These are phyloP conservation scores for Pelargonium cotyledonis DNA, from an alignment of 441 rosid genomes.

Conservation along the genomic window DNA sequence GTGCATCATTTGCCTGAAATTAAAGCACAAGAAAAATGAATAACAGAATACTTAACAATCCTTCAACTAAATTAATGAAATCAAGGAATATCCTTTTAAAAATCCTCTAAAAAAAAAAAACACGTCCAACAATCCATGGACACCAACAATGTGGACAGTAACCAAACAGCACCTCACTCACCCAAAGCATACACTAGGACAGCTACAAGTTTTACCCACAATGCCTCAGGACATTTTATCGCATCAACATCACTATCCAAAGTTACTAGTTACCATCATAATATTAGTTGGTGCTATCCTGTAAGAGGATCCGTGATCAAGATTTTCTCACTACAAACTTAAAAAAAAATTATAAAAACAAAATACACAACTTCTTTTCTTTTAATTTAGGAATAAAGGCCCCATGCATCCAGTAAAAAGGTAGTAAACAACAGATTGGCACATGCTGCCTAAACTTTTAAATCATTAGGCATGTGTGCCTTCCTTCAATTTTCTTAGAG, in stretches of 20 bases:
- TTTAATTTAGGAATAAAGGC: no score
- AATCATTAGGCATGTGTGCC: no score
- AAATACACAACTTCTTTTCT: no score
- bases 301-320: no score
- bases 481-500: no score
- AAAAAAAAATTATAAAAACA: no score
- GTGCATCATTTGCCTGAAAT: slow-evolving; percentile 89
- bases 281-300: neutral
- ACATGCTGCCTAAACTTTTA: no score
- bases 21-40: slow-evolving; percentile 11
- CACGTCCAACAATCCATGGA: neutral
- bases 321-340: no score
- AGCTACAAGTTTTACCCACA: neutral
- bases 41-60: neutral
- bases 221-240: neutral
- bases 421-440: no score
- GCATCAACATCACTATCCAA: neutral
- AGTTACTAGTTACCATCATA: neutral
- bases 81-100: neutral
- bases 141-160: neutral
- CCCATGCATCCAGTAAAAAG: no score
- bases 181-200: neutral
- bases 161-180: neutral
- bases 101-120: neutral
- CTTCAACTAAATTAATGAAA: neutral